Evolutionary conservation across 164 flowering plant species (phyloP), one percentile per base, ranked within the genome.

Genomic region (Vitis cinerea): DNA sequence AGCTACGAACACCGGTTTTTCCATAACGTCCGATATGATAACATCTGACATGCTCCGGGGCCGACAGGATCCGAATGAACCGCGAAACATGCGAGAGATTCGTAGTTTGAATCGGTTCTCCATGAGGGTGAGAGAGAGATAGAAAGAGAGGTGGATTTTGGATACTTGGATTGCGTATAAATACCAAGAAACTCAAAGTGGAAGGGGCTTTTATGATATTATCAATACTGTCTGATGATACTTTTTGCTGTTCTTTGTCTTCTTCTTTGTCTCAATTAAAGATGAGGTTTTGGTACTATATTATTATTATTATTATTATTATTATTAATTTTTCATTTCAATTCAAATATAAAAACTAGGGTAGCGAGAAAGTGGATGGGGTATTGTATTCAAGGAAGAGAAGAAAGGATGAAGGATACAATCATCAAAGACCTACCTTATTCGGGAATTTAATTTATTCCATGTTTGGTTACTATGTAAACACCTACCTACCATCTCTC

Each of bases 1-100:
- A 37, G 81, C 67, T 9, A 66, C 31, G 23, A 75, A 78, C 52
- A 80, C 79, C 0, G 87, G 82, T 10, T 78, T 78, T 8, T 79
- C 75, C 10, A 74, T 62, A 17, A 83, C 78, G 50, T 84, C 93
- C 23, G 80, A 57, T 31, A 79, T 12, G 44, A 74, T 62, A 17
- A 83, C 78, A 47, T 84, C 93, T 17, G 80, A 57, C 27, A 79
- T 12, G 87, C 77, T 73, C 44, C 82, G 73, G 65, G 85, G 37
- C 60, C 80, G 66, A 78, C 97, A 91, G 0, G 90, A 85, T 9
- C 73, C 76, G 70, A 87, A 79, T 30, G 95, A 87, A 54, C 86
- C 52, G 0, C 77, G 85, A 63, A 90, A 79, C 73, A 91, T 75
- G 66, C 85, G 78, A 59, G 90, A 83, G 71, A 88, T 65, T 71